Percentiles rank a stretch among this genome's conserved stretches.
phyloP scores from a whole-genome alignment of 164 flowering plant genomes.

The Litsea cubeba region DNA sequence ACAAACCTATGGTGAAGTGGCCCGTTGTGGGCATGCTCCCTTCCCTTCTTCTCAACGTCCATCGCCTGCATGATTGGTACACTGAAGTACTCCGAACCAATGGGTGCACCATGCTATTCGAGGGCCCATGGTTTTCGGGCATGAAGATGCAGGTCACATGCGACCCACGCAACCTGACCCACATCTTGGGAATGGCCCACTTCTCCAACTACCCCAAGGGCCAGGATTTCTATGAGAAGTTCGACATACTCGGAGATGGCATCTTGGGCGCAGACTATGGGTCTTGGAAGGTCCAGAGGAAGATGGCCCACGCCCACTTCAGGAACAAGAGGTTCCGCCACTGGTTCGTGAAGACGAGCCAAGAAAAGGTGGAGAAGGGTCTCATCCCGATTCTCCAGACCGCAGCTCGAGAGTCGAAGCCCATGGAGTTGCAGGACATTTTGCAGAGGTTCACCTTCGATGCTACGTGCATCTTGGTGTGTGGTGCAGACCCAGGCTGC shows the following conservation, averaged over 20 bases:
- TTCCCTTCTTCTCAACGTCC: constrained; percentile 6
- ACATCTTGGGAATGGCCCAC: constrained; percentile 26
- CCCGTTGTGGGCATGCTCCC: constrained; percentile 15
- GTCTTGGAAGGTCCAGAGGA: constrained; percentile 14
- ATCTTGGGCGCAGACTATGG: constrained; percentile 31
- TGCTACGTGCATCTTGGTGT: constrained; percentile 19
- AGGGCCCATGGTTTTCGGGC: constrained; percentile 22
- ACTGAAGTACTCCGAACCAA: not conserved
- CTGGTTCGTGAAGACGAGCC: constrained; percentile 8
- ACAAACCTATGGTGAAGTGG: constrained; percentile 11
- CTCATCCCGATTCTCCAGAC: constrained; percentile 24
- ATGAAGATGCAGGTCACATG: constrained; percentile 21
- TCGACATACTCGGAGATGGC: constrained; percentile 47
- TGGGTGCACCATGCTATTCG: constrained; percentile 14
- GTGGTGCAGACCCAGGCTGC: constrained; percentile 22
- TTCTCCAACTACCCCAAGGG: constrained; percentile 41
- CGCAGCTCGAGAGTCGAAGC: not conserved
- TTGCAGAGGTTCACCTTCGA: constrained; percentile 35
- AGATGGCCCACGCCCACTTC: constrained; percentile 7
- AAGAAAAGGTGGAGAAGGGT: constrained; percentile 17
- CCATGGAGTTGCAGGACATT: constrained; percentile 35
- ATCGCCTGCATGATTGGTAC: constrained; percentile 5
- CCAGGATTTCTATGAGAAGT: constrained; percentile 20
- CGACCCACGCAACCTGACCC: constrained; percentile 29
- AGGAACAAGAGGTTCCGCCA: constrained; percentile 7